These are phyloP conservation scores for Usnea hakonensis DNA, from an alignment of 495 filamentous ascomycete species.

Conservation along the genomic window DNA sequence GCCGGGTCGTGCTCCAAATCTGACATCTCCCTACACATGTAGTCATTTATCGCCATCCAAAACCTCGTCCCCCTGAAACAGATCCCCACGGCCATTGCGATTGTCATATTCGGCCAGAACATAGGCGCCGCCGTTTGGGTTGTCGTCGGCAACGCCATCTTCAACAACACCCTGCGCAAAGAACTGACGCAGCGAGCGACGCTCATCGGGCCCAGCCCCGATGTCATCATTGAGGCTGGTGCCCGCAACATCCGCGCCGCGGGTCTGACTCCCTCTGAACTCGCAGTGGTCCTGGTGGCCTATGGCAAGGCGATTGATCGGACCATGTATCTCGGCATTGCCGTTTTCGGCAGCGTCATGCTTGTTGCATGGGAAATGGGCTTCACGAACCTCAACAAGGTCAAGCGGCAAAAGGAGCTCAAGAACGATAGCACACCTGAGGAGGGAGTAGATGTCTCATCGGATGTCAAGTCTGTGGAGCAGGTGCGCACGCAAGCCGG, in stretches of 20 bases:
- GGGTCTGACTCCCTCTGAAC: constrained; percentile 32
- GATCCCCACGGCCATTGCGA: constrained; percentile 43
- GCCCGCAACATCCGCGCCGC: constrained; percentile 48
- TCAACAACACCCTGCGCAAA: constrained; percentile 52
- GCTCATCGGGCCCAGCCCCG: constrained; percentile 30
- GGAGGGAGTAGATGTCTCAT: constrained; percentile 20
- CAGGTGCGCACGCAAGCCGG: constrained; percentile 22
- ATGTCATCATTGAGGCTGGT: constrained; percentile 47
- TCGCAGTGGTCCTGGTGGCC: constrained; percentile 48
- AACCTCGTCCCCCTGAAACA: constrained; percentile 38
- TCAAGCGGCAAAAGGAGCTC: constrained; percentile 20
- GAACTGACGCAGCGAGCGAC: constrained; percentile 36
- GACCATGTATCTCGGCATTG: constrained; percentile 45
- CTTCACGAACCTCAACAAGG: constrained; percentile 20
- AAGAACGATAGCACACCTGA: constrained; percentile 22
- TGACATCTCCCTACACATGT: constrained; percentile 8
- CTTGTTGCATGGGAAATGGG: constrained; percentile 25
- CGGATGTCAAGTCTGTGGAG: constrained; percentile 23
- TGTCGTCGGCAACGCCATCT: constrained; percentile 58
- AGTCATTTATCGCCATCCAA: constrained; percentile 50
- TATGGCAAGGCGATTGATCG: constrained; percentile 54
- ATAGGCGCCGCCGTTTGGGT: constrained; percentile 60
- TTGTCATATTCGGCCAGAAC: constrained; percentile 53
- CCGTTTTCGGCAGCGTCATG: constrained; percentile 23
- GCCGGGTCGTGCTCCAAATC: constrained; percentile 34